Base-by-base conservation (phyloP, 208 protist species). In the Phytomonas francai region DNA sequence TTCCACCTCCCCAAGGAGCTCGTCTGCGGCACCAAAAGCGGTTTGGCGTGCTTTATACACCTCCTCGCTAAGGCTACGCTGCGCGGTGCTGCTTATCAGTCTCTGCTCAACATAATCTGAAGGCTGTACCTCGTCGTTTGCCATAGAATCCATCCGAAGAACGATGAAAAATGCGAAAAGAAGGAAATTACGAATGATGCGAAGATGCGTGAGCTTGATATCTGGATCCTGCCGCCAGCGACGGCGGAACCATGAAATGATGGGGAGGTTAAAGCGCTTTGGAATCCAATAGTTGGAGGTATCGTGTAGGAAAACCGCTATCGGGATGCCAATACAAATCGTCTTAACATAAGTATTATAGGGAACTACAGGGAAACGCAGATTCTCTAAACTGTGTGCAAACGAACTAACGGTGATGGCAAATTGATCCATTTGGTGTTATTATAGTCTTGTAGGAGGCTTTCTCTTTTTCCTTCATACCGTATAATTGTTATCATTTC, bases 251-350 rank as follows among this genome's bases (percentile, higher is more conserved):
- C 81, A 95, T 25, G 85, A 91, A 45, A 95, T 32, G 58, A 93
- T 75, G 8, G 85, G 85, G 27, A 92, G 61, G 61, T 63, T 59
- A 19, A 65, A 64, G 31, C 68, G 81, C n/a, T 54, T 85, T 16
- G 85, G 87, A 76, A 93, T 32, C 88, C 90, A 95, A 71, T 85
- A 74, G 28, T 86, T 70, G 2, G 90, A 59, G n/a, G 83, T 90
- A 72, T 93, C 85, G 72, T 95, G 87, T 2, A 82, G 71, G 3
- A 95, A 71, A 33, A 95, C 87, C 12, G 83, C 79, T 57, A 95
- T 5, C 14, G 90, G 87, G 49, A 95, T 80, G 59, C 83, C 88
- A 49, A 91, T 67, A 30, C 72, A 76, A 27, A 88, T 80, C 12
- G 84, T 68, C 63, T 87, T 81, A 58, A 85, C 72, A 67, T 84